Base-by-base conservation (phyloP, 768 basidiomycete species). In the Aureoboletus auriporus region DNA sequence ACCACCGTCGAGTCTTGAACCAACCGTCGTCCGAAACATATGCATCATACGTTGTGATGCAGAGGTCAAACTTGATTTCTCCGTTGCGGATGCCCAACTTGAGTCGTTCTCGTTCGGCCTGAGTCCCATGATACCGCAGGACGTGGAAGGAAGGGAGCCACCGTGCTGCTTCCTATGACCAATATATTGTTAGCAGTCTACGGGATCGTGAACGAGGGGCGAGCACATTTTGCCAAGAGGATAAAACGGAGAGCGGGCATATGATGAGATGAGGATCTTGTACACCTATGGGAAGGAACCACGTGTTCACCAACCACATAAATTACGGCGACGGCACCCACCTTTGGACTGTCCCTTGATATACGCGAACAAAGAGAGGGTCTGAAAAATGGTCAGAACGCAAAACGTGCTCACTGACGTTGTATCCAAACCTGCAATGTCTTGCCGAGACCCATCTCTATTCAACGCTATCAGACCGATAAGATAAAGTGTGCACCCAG, bases 31-130 rank as follows among this genome's bases (percentile, higher is more conserved):
- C 80, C 31, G 75, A 69, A 47, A 75, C 76, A 51, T 79, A 86
- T 1, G 69, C 57, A 27, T 89, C 86, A 57, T 88, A 88, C 1
- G 86, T 87, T 28, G 86, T 84, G 47, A 88, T 60, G 53, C 83
- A 71, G 44, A 89, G 72, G 40, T 79, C 71, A 49, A 69, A 70
- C 26, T 50, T 51, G 16, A 58, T 61, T 33, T 69, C 56, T 5
- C 66, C 64, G 6, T 67, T 59, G 31, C 70, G 70, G 35, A 82
- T 59, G 17, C 60, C 61, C 8, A 62, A 60, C 56, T 78, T 84
- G 42, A 83, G 62, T n/a, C 81, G 76, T 5, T 70, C 66, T 39
- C 86, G 80, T 51, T 83, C 82, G 4, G 64, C 47, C 12, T 66
- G 68, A 1, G 70, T 69, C 1, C 84, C 85, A 52, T 88, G 84